phyloP scores from a whole-genome alignment of 2,329 filamentous ascomycete genomes.

The Penicillium palitans region DNA sequence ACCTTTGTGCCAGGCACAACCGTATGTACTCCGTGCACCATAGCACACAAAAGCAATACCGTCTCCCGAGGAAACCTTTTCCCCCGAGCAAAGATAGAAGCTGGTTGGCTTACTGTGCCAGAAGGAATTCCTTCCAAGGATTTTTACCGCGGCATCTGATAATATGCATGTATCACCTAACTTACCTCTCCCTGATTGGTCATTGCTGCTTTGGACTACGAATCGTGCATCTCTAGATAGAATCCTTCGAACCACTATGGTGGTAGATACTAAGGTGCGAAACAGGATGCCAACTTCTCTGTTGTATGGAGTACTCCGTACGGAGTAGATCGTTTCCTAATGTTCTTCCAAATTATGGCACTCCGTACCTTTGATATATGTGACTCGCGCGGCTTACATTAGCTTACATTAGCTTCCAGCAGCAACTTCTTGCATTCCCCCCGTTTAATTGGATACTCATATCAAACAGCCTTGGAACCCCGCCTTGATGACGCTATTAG shows the following conservation, averaged over 20 bases:
- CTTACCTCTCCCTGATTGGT: neutral
- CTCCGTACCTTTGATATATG: neutral
- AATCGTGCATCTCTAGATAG: neutral
- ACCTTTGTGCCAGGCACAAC: neutral
- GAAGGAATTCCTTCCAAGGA: neutral
- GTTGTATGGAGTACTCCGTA: neutral
- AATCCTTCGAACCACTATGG: neutral
- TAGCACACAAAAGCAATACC: neutral
- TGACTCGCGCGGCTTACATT: neutral
- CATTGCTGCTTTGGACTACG: constrained; percentile 18
- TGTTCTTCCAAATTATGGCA: neutral
- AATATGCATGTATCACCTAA: neutral
- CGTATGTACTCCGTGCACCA: neutral
- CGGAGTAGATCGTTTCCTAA: neutral
- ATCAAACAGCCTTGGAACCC: neutral
- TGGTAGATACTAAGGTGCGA: neutral
- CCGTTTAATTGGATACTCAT: neutral
- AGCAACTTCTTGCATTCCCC: neutral
- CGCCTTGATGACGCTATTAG: neutral
- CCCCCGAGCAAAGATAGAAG: neutral
- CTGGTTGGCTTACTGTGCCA: neutral
- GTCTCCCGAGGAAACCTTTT: neutral
- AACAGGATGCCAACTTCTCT: too few relatives aligned
- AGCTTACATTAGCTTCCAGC: neutral
- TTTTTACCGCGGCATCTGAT: neutral